These are phyloP conservation scores for Gnomoniopsis smithogilvyi DNA, from an alignment of 2,329 filamentous ascomycete genomes.

Conservation along the genomic window DNA sequence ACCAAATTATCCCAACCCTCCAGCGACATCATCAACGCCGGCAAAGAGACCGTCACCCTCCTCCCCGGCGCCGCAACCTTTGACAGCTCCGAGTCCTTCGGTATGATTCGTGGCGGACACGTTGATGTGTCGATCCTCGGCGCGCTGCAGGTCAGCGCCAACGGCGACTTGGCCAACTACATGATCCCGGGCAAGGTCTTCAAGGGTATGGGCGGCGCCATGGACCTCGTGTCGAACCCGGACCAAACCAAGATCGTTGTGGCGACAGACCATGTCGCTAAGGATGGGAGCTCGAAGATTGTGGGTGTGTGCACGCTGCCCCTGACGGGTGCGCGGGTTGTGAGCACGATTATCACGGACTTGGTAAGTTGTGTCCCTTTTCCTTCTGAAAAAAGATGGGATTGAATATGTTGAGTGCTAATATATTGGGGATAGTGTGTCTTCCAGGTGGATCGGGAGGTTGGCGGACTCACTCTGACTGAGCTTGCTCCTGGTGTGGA, in stretches of 20 bases:
- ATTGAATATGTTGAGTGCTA: not conserved
- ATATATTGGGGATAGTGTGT: conserved; percentile 49
- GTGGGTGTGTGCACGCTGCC: conserved; percentile 62
- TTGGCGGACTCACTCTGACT: conserved; percentile 62
- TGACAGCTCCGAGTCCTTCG: conserved; percentile 77
- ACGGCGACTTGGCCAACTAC: conserved; percentile 81
- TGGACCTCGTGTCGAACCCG: conserved; percentile 71
- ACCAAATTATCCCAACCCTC: not conserved
- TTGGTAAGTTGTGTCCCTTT: conserved; percentile 49
- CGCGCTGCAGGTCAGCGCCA: conserved; percentile 74
- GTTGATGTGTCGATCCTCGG: conserved; percentile 83
- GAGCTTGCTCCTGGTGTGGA: conserved; percentile 68
- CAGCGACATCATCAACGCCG: conserved; percentile 77
- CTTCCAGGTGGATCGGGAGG: conserved; percentile 62
- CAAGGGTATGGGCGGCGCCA: conserved; percentile 82
- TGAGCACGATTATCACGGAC: conserved; percentile 72
- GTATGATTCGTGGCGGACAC: conserved; percentile 82
- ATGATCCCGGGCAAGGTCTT: conserved; percentile 87
- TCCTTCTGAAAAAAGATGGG: not conserved
- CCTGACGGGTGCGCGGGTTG: conserved; percentile 63
- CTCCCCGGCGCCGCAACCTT: conserved; percentile 74
- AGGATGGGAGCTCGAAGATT: conserved; percentile 65
- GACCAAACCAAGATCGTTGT: conserved; percentile 71
- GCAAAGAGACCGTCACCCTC: conserved; percentile 83
- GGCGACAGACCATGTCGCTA: conserved; percentile 67